Base-by-base conservation (phyloP, 805 yeast species). In the Teunomyces funiuensis region DNA sequence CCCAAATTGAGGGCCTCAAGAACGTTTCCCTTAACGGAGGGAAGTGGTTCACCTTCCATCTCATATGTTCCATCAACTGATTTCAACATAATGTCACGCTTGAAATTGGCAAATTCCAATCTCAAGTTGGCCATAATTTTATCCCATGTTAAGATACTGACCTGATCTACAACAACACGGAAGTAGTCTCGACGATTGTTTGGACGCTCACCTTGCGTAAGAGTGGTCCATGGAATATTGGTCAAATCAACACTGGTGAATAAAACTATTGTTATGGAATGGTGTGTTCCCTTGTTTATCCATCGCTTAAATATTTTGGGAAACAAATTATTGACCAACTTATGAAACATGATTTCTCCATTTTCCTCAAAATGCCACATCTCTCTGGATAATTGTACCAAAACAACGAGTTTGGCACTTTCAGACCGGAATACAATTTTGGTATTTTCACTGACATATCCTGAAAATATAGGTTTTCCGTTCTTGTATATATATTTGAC, bases 321-420 rank as follows among this genome's bases (percentile, higher is more conserved):
- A 41, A 93, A 82, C 38, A 91, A 71, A n/a, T 95, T 85, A 58
- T 91, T 90, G 34, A 93, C 88, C 52, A 93, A 79, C 61, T 89
- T 88, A 60, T 90, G 91, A 60, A 91, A 91, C 78, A 88, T 79
- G 40, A 90, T 85, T 56, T 91, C 97, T 2, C 99, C 99, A 50
- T 85, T 85, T 55, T 90, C 97, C 62, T 93, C 98, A 61, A 93
- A 93, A 60, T 89, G 88, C 95, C 97, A 93, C 97, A 93, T 93
- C 55, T 93, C 99, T 28, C 85, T 77, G 1, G 97, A 86, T 46
- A 90, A 80, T 58, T 93, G 99, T 38, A 93, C 81, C 47, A 93
- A 71, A 37, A 90, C 85, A 11, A 88, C 77, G 42, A 91, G 67
- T 42, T 85, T 79, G 2, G 97, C 95, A 29, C 96, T 83, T 54